These are phyloP conservation scores for Cutaneotrichosporon mucoides DNA, from an alignment of 1,284 basidiomycete species.

Conservation along the genomic window DNA sequence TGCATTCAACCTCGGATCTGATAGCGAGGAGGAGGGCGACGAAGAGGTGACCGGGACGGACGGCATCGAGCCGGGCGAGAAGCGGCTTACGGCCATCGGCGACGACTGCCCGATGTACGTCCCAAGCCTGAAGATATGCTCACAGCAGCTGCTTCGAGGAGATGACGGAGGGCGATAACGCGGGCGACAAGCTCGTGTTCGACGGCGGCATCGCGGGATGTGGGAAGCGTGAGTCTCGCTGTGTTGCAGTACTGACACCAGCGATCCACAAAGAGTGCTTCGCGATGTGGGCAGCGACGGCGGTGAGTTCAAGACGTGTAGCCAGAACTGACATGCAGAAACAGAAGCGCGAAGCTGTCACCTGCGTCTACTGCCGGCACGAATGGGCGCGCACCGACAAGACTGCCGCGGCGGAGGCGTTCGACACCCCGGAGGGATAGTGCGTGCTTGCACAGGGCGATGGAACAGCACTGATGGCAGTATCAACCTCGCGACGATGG, in stretches of 20 bases:
- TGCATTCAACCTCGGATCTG: slow-evolving; percentile 20
- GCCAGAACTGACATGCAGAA: slow-evolving; percentile 8
- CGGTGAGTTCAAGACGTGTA: slow-evolving; percentile 14
- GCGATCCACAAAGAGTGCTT: slow-evolving; percentile 37
- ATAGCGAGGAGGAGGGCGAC: not conserved
- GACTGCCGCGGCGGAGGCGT: slow-evolving; percentile 7
- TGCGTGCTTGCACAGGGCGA: not conserved
- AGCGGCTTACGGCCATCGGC: slow-evolving; percentile 23
- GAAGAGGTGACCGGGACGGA: no score
- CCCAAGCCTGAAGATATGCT: not conserved
- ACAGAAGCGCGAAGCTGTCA: slow-evolving; percentile 21
- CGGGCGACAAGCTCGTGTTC: slow-evolving; percentile 22
- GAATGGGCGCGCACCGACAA: slow-evolving; percentile 16
- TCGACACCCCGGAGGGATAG: not conserved
- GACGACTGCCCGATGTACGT: slow-evolving; percentile 43
- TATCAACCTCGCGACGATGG: slow-evolving; percentile 34
- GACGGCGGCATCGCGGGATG: slow-evolving; percentile 31
- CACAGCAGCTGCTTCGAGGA: slow-evolving; percentile 33
- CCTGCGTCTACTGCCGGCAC: slow-evolving; percentile 41
- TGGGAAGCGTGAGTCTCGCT: slow-evolving; percentile 29
- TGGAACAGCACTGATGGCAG: slow-evolving; percentile 10
- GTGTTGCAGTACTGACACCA: not conserved
- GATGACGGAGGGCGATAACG: slow-evolving; percentile 31
- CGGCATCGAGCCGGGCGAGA: slow-evolving; percentile 2
- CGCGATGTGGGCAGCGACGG: slow-evolving; percentile 31